Percentiles rank a stretch among this genome's conserved stretches.
Evolutionary conservation across 345 rosid species (phyloP).

Genomic region (Populus deltoides): DNA sequence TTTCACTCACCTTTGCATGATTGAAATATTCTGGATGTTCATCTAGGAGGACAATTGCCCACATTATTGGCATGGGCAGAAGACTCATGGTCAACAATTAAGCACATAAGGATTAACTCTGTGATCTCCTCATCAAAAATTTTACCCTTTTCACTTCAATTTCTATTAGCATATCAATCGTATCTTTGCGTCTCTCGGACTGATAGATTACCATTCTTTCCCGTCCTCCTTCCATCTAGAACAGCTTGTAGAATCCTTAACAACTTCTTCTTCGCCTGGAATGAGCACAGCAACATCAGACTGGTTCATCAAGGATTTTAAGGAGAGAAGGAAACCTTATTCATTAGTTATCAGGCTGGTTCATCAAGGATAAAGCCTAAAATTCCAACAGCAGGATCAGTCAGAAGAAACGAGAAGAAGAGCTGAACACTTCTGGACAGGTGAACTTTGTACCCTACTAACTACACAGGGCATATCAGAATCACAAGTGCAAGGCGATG

Average conservation of each 20-base stretch:
- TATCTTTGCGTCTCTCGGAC: not conserved
- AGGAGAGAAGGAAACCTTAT: too few species aligned
- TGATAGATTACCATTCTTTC: not conserved
- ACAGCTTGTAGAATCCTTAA: slow-evolving; percentile 21
- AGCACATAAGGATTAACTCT: slow-evolving; percentile 21
- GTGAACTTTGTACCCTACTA: too few species aligned
- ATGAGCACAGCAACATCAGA: too few species aligned
- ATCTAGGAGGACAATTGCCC: slow-evolving; percentile 21
- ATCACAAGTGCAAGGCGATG: not conserved
- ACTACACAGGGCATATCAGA: too few species aligned
- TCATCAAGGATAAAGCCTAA: too few species aligned
- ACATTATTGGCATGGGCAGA: slow-evolving; percentile 26
- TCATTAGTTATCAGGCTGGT: too few species aligned
- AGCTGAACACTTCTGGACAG: too few species aligned
- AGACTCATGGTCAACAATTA: slow-evolving; percentile 39
- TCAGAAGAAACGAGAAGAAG: too few species aligned
- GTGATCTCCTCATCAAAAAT: slow-evolving; percentile 29
- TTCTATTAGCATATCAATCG: slow-evolving; percentile 33
- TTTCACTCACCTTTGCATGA: slow-evolving; percentile 28
- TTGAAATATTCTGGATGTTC: slow-evolving; percentile 22
- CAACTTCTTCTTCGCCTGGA: slow-evolving; percentile 31
- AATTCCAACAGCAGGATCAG: too few species aligned
- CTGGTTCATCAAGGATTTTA: too few species aligned
- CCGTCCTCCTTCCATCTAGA: slow-evolving; percentile 22
- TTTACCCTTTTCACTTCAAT: slow-evolving; percentile 33